Percentiles rank a stretch among this genome's conserved stretches.
These are phyloP conservation scores for Trypanosoma platydactyli DNA, from an alignment of 208 protist species.

Conservation along the genomic window DNA sequence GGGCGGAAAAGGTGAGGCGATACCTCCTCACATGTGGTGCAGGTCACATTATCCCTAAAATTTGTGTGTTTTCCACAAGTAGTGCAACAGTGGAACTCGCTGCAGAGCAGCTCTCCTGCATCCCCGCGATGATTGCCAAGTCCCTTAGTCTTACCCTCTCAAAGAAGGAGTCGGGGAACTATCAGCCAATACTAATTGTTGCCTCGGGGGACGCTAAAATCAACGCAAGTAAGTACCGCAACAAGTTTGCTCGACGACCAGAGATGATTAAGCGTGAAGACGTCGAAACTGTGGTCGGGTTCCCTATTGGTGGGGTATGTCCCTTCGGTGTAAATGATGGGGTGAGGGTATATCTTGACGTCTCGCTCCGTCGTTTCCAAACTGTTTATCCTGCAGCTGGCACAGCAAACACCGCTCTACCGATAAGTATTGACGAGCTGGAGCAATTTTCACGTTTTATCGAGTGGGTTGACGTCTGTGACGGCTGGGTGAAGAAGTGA, in stretches of 20 bases:
- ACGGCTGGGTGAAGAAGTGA: slow-evolving; percentile 3
- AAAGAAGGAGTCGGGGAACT: slow-evolving; percentile 32
- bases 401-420: slow-evolving; percentile 41
- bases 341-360: slow-evolving; percentile 66
- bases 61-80: slow-evolving; percentile 46
- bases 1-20: slow-evolving; percentile 41
- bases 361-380: slow-evolving; percentile 60
- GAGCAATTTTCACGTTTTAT: slow-evolving; percentile 60
- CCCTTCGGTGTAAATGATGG: slow-evolving; percentile 52
- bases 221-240: slow-evolving; percentile 47
- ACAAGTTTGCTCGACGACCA: slow-evolving; percentile 39
- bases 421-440: slow-evolving; percentile 49
- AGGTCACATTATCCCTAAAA: slow-evolving; percentile 38
- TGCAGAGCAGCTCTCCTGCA: slow-evolving; percentile 44
- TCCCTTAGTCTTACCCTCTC: slow-evolving; percentile 43
- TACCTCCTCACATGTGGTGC: slow-evolving; percentile 36
- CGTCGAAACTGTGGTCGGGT: slow-evolving; percentile 50
- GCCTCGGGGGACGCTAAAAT: slow-evolving; percentile 54
- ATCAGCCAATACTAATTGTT: slow-evolving; percentile 47
- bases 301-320: slow-evolving; percentile 54
- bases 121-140: slow-evolving; percentile 60
- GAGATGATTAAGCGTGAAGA: slow-evolving; percentile 59
- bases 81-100: slow-evolving; percentile 58
- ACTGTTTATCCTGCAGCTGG: slow-evolving; percentile 56
- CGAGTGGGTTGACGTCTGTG: slow-evolving; percentile 67